phyloP scores from a whole-genome alignment of 768 basidiomycete species.

The Asterophora lycoperdoides region DNA sequence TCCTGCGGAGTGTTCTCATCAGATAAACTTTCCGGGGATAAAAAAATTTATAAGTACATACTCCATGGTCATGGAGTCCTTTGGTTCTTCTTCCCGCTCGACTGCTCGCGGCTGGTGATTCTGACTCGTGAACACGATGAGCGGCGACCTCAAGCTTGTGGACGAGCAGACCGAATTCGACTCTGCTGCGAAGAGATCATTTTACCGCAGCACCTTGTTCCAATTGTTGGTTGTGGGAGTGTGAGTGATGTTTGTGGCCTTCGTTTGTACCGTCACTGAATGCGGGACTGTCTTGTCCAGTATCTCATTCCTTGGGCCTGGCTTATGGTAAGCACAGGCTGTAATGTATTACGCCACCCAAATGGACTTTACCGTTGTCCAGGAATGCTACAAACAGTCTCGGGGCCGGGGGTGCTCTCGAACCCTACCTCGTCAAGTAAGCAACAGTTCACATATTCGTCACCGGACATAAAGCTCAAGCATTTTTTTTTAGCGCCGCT shows the following conservation, averaged over 20 bases:
- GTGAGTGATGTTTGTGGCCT: conserved; percentile 7
- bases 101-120: too few relatives aligned
- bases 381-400: conserved; percentile 18
- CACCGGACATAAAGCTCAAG: background rate
- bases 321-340: conserved; percentile 6
- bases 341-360: too few relatives aligned
- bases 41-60: background rate
- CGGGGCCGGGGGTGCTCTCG: conserved; percentile 16
- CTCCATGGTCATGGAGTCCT: background rate
- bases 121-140: background rate
- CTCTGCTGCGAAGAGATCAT: background rate
- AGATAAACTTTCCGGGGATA: conserved; percentile 5
- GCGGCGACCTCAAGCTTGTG: background rate
- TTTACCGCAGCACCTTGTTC: conserved; percentile 13
- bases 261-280: background rate
- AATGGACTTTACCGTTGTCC: background rate
- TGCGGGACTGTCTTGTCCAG: background rate
- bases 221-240: conserved; percentile 14
- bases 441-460: background rate
- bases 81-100: background rate
- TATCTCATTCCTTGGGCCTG: conserved; percentile 11
- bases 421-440: conserved; percentile 17
- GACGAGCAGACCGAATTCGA: background rate
- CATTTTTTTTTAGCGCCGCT: conserved; percentile 1
- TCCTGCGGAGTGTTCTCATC: too few relatives aligned